phyloP scores from a whole-genome alignment of 202 grass and related monocot species.

The Brachypodium distachyon region DNA sequence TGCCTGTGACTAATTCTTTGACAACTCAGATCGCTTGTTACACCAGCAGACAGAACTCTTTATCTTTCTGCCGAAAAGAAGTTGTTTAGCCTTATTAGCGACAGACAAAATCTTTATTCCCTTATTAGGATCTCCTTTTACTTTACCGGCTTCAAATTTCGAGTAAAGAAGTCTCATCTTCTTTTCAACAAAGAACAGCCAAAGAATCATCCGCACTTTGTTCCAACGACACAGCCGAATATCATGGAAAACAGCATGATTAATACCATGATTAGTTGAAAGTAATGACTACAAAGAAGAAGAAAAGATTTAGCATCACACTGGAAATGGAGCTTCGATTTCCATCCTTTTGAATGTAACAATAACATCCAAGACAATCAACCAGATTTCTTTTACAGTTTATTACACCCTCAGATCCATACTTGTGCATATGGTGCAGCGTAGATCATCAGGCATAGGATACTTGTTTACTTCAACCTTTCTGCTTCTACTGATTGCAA shows the following conservation, averaged over 20 bases:
- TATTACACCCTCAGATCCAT: neutral
- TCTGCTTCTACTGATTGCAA: neutral
- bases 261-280: neutral
- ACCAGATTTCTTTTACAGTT: neutral
- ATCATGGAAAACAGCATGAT: neutral
- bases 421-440: neutral
- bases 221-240: neutral
- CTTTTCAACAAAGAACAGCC: neutral
- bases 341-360: neutral
- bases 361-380: neutral
- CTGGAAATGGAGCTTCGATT: neutral
- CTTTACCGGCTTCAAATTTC: neutral
- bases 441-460: neutral
- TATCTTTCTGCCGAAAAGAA: neutral
- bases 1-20: neutral
- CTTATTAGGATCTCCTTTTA: neutral
- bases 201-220: neutral
- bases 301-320: neutral
- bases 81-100: neutral
- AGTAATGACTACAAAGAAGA: neutral
- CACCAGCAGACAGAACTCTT: neutral
- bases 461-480: neutral
- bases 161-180: neutral
- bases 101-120: neutral
- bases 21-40: neutral